These are phyloP conservation scores for Penicillium expansum DNA, from an alignment of 2,329 filamentous ascomycete species.

Conservation along the genomic window DNA sequence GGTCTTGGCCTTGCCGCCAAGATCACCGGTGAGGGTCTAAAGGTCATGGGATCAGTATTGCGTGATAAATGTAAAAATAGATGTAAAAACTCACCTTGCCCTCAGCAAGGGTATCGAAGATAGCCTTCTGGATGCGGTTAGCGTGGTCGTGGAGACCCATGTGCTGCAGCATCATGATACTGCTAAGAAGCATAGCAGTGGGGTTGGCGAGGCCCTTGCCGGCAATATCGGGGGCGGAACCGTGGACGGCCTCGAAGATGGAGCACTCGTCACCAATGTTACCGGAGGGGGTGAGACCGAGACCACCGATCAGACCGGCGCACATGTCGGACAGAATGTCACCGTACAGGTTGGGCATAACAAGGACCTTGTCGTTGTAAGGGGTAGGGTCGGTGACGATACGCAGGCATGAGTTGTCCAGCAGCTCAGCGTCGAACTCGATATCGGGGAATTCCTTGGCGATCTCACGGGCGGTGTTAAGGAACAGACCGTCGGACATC, in stretches of 20 bases:
- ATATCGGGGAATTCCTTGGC: slow-evolving; percentile 94
- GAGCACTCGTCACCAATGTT: slow-evolving; percentile 99
- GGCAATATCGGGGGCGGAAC: slow-evolving; percentile 92
- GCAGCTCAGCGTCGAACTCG: slow-evolving; percentile 94
- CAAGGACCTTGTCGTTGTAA: slow-evolving; percentile 99
- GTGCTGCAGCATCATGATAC: slow-evolving; percentile 99
- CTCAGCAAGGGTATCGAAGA: slow-evolving; percentile 91
- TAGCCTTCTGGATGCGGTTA: slow-evolving; percentile 84
- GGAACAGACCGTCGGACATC: slow-evolving; percentile 98
- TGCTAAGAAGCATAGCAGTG: slow-evolving; percentile 88
- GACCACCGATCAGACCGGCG: slow-evolving; percentile 94
- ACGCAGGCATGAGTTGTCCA: slow-evolving; percentile 99
- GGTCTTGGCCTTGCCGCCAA: slow-evolving; percentile 95
- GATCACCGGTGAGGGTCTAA: slow-evolving; percentile 81
- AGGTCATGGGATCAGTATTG: slow-evolving; percentile 7
- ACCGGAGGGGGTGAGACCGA: slow-evolving; percentile 93
- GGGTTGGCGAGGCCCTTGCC: slow-evolving; percentile 97
- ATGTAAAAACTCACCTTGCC: slow-evolving; percentile 65
- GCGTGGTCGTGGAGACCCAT: slow-evolving; percentile 89
- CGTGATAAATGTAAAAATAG: not conserved
- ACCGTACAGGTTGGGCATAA: slow-evolving; percentile 97
- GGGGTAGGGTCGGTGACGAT: slow-evolving; percentile 94
- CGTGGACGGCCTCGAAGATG: slow-evolving; percentile 99
- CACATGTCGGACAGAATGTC: slow-evolving; percentile 99
- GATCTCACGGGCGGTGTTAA: slow-evolving; percentile 78